Conservation (phyloP, 2,329 filamentous ascomycete genomes). For the Phyllosticta ampelicida region DNA sequence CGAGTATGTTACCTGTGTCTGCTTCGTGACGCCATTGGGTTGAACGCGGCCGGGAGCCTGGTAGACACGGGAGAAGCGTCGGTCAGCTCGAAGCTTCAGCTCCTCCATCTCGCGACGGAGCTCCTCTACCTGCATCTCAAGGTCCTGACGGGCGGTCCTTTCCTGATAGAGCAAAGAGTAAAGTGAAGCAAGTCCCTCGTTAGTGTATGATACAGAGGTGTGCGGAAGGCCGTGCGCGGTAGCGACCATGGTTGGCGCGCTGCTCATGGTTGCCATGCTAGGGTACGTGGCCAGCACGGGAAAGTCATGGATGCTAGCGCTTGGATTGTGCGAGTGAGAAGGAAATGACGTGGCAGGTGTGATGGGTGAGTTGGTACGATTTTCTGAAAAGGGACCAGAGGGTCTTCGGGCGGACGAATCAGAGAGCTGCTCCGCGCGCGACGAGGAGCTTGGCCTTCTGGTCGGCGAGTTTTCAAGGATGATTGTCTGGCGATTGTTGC, state of each 20-base stretch:
- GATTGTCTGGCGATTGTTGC: conserved; percentile 27
- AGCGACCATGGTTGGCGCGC: conserved; percentile 6
- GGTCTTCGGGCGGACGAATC: conserved; percentile 15
- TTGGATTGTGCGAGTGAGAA: neutral
- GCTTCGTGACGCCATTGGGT: neutral
- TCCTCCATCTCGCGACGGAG: conserved; percentile 23
- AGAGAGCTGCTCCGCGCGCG: conserved; percentile 13
- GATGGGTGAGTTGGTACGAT: neutral
- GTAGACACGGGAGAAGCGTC: conserved; percentile 18
- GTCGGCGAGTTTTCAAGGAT: conserved; percentile 28
- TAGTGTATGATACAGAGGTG: conserved; percentile 5
- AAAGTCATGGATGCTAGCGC: neutral
- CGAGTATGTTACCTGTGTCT: neutral
- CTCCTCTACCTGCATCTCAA: conserved; percentile 22
- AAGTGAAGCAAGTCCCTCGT: conserved; percentile 15
- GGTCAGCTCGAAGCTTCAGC: conserved; percentile 18
- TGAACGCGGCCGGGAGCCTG: conserved; percentile 12
- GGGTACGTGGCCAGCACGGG: conserved; percentile 3
- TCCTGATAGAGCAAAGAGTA: conserved; percentile 21
- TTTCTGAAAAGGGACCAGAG: conserved; percentile 4
- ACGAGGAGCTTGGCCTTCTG: conserved; percentile 21
- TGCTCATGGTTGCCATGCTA: conserved; percentile 5
- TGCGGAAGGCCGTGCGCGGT: neutral
- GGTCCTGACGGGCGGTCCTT: conserved; percentile 22
- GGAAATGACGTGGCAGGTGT: neutral